Evolutionary conservation across 306 rosid species (phyloP), one percentile per base, ranked within the genome.

Genomic region (Fragaria iinumae): DNA sequence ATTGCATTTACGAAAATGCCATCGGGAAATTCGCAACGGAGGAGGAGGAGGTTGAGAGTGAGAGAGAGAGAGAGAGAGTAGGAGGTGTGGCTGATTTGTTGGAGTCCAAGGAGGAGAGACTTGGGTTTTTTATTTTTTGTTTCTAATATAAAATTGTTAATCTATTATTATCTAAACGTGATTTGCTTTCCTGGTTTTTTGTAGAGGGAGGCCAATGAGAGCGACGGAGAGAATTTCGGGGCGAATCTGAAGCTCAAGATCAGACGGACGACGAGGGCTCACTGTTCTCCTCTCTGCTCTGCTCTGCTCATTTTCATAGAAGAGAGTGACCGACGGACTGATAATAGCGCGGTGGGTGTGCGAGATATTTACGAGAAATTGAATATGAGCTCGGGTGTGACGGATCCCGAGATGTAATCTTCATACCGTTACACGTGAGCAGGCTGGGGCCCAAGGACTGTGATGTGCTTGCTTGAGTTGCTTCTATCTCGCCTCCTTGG

Each of bases 1-100:
- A 93, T 93, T 74, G 60, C 67, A 71, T 45, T 65, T 27, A 80
- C 48, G 73, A 43, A 80, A 78, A 72, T 80, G 76, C 67, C 93
- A 88, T 86, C 39, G 56, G 68, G 41, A 5, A 53, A 45, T 48
- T 27, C 7, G 65, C 16, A 25, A 11, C 38, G 27, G 36, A 5
- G 6, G 1, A 23, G 27, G 63, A 9, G 60, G 47, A 38, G 49
- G 45, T 17, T 12, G 77, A 2, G 73, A 53, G 45, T 27, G 71
- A 32, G 67, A 53, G 45, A 41, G 71, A 32, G 67, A 17, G 49
- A 7, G 52, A 14, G 36, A 23, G 45, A 29, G 43, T 5, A 8
- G 17, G 38, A n/a, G 8, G 69, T 34, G 49, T 64, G 39, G 69
- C 34, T 64, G 44, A 34, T 7, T 62, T 62, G 67, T 62, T 62